A percentile compares a stretch with the other conserved stretches of the same genome.
These are phyloP conservation scores for Apostasia shenzhenica DNA, from an alignment of 106 monocot genomes.

Conservation along the genomic window DNA sequence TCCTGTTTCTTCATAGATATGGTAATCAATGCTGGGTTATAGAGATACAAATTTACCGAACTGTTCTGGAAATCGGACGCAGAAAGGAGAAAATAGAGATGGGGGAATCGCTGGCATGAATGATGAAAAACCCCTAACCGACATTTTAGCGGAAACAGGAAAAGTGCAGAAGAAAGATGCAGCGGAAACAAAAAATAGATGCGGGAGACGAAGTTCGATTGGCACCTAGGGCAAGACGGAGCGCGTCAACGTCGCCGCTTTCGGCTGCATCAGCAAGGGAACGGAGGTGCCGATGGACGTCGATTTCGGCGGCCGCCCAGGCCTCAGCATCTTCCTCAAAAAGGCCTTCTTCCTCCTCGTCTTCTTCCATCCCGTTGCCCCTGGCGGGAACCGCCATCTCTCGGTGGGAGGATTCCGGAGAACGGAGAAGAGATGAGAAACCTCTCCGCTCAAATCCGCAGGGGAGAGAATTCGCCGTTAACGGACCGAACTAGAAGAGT, in stretches of 20 bases:
- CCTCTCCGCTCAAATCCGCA: no score
- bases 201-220: background rate
- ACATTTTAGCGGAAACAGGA: background rate
- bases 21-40: no score
- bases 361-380: constrained; percentile 20
- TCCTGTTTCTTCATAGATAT: no score
- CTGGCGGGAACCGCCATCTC: constrained; percentile 31
- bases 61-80: no score
- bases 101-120: background rate
- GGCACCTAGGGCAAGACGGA: constrained; percentile 32
- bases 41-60: no score
- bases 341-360: constrained; percentile 11
- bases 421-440: no score
- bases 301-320: constrained; percentile 5
- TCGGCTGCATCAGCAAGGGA: constrained; percentile 26
- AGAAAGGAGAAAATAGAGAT: no score
- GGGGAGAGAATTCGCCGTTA: no score
- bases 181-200: background rate
- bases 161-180: background rate
- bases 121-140: background rate
- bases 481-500: no score
- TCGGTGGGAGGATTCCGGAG: no score
- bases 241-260: constrained; percentile 31
- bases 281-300: constrained; percentile 21
- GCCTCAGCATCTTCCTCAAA: constrained; percentile 14